Conservation (phyloP, 2,329 filamentous ascomycete species). For the Acrocalymma vagum region DNA sequence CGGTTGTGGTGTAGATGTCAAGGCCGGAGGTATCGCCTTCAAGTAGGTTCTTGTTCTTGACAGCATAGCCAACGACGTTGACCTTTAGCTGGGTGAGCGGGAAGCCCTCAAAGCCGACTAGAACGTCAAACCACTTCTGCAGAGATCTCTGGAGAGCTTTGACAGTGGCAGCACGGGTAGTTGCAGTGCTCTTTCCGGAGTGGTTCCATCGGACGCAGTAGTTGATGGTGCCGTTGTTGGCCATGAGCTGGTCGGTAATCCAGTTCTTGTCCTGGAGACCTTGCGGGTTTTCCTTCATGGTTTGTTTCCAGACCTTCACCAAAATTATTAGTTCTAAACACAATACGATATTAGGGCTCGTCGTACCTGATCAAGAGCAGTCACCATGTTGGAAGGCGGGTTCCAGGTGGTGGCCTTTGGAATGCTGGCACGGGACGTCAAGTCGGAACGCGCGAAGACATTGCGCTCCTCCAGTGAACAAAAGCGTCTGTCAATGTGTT, state of each 20-base stretch:
- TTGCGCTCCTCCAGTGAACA: constrained; percentile 24
- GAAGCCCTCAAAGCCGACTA: constrained; percentile 57
- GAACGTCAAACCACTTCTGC: constrained; percentile 54
- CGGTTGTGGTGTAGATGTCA: constrained; percentile 53
- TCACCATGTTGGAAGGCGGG: constrained; percentile 31
- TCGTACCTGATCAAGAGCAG: constrained; percentile 27
- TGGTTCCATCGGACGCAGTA: constrained; percentile 59
- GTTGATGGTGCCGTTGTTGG: constrained; percentile 45
- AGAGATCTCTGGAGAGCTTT: constrained; percentile 45
- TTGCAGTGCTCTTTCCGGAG: constrained; percentile 45
- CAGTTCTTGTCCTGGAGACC: constrained; percentile 38
- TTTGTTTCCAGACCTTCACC: constrained; percentile 31
- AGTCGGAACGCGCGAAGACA: constrained; percentile 18
- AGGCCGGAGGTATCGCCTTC: constrained; percentile 45
- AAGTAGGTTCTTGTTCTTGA: constrained; percentile 48
- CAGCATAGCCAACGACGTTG: constrained; percentile 56
- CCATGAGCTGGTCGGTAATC: constrained; percentile 38
- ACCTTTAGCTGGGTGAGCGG: constrained; percentile 50
- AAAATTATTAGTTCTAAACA: background rate
- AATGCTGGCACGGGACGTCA: constrained; percentile 22
- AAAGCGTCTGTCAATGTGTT: constrained; percentile 31
- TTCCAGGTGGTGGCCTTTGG: constrained; percentile 30
- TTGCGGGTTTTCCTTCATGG: constrained; percentile 30
- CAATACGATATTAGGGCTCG: too few relatives aligned
- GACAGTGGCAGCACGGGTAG: constrained; percentile 49